These are phyloP conservation scores for Backusella mclennaniae DNA, from an alignment of 192 early-diverging fungal genomes.

Conservation along the genomic window DNA sequence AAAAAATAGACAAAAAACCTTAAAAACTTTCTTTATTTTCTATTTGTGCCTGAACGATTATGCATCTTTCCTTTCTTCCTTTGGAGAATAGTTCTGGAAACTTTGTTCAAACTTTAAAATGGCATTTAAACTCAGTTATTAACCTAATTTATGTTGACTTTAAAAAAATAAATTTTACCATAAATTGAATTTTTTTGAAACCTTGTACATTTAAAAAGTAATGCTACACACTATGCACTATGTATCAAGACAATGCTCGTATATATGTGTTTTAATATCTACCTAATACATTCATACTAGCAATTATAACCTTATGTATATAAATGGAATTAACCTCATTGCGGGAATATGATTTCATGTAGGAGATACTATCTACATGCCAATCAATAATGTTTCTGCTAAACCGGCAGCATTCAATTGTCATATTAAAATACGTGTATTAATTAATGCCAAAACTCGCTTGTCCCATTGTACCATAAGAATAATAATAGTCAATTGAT, in stretches of 20 bases:
- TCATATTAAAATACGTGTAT: not conserved
- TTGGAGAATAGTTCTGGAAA: not conserved
- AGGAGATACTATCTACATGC: not conserved
- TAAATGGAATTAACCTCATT: no score
- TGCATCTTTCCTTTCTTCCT: not conserved
- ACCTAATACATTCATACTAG: no score
- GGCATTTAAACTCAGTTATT: not conserved
- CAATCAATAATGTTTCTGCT: not conserved
- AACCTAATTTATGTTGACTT: not conserved
- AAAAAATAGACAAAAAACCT: conserved; percentile 1
- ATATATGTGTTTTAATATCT: no score
- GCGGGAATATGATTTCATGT: no score
- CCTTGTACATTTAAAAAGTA: not conserved
- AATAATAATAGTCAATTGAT: not conserved
- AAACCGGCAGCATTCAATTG: not conserved
- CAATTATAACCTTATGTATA: no score
- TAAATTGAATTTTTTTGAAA: not conserved
- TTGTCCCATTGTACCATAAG: not conserved
- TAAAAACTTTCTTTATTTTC: not conserved
- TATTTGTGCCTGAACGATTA: not conserved
- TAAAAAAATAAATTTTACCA: not conserved
- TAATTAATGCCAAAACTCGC: not conserved
- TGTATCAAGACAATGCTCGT: no score
- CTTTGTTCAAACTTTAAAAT: not conserved
- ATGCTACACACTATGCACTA: not conserved